phyloP scores from a whole-genome alignment of 129 eudicot species.

The Calendula officinalis region DNA sequence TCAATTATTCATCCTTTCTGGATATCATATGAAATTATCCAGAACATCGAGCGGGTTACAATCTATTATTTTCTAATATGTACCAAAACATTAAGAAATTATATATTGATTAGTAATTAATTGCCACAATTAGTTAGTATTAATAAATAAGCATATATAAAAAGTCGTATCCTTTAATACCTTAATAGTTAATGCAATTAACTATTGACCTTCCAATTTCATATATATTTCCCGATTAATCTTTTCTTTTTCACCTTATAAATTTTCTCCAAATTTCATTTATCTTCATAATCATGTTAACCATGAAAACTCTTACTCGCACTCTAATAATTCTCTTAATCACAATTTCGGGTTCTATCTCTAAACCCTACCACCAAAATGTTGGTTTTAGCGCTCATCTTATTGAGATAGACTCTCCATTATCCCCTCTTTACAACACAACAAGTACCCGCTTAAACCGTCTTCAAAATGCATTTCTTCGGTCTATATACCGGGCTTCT shows the following conservation, averaged over 20 bases:
- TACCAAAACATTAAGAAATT: no score
- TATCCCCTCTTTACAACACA: conserved; percentile 47
- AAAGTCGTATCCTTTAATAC: conserved; percentile 1
- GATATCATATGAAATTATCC: no score
- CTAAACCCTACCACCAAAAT: neutral
- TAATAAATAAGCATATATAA: neutral
- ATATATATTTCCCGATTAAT: neutral
- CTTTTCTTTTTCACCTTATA: neutral
- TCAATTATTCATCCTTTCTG: no score
- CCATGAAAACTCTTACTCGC: conserved; percentile 8
- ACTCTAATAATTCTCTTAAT: conserved; percentile 1
- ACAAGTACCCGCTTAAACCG: conserved; percentile 22
- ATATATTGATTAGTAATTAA: no score
- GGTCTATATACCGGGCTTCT: conserved; percentile 13
- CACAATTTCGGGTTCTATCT: conserved; percentile 9
- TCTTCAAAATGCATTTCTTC: neutral
- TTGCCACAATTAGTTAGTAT: neutral
- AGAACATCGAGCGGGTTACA: no score
- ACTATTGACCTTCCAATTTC: conserved; percentile 12
- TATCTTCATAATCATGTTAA: conserved; percentile 3
- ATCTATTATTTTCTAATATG: no score
- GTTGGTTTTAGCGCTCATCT: conserved; percentile 43
- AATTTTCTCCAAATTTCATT: neutral
- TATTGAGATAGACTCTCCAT: conserved; percentile 53
- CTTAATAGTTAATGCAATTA: neutral